Evolutionary conservation across 441 rosid genomes (phyloP).

Genomic region (Adansonia grandidieri): DNA sequence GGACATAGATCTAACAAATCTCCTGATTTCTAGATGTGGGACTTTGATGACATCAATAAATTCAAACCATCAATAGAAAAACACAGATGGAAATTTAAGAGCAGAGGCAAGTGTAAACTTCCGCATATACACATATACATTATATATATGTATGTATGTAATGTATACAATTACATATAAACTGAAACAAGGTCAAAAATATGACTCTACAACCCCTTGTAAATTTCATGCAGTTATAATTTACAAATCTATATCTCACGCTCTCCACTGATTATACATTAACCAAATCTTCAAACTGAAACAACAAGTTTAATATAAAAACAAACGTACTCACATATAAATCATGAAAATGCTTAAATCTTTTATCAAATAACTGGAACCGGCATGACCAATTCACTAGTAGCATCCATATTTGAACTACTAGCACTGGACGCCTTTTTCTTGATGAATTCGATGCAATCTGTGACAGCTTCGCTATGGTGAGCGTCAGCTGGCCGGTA

Average conservation of each 20-base stretch:
- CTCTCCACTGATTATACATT: not conserved
- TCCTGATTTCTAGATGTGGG: not conserved
- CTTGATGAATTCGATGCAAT: slow-evolving; percentile 82
- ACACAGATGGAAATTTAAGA: too few relatives aligned
- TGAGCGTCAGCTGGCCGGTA: slow-evolving; percentile 40
- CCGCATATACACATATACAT: not conserved
- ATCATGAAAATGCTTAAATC: slow-evolving; percentile 7
- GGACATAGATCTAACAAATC: not conserved
- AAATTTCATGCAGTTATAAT: not conserved
- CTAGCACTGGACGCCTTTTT: slow-evolving; percentile 41
- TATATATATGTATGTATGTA: too few relatives aligned
- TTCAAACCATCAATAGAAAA: not conserved
- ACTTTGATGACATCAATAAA: not conserved
- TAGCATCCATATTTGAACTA: slow-evolving; percentile 21
- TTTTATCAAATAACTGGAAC: slow-evolving; percentile 37
- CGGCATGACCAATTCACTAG: slow-evolving; percentile 35
- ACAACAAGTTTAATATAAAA: not conserved
- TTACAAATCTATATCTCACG: slow-evolving; percentile 22
- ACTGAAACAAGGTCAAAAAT: not conserved
- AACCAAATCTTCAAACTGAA: slow-evolving; percentile 4
- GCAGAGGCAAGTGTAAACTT: not conserved
- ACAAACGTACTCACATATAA: not conserved
- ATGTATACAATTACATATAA: not conserved
- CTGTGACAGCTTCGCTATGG: slow-evolving; percentile 72
- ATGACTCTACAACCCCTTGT: slow-evolving; percentile 5